These are phyloP conservation scores for Aspergillus sp. DNA, from an alignment of 2,329 filamentous ascomycete species.

Conservation along the genomic window DNA sequence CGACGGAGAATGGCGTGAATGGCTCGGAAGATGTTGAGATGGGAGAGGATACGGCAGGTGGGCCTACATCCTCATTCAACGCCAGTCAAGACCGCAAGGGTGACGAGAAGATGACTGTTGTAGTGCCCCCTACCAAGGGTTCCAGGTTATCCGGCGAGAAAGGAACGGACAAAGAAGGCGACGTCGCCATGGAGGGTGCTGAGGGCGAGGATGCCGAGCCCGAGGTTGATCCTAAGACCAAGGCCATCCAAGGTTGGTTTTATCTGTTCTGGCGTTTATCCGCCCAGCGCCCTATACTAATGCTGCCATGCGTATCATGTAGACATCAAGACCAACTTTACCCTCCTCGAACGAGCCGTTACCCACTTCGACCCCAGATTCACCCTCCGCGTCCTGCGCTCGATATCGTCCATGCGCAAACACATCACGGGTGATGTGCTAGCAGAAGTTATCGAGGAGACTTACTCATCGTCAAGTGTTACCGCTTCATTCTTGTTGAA, in stretches of 20 bases:
- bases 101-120: slow-evolving; percentile 77
- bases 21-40: slow-evolving; percentile 70
- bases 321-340: slow-evolving; percentile 97
- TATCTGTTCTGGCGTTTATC: background rate
- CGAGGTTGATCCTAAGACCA: slow-evolving; percentile 49
- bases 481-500: slow-evolving; percentile 70
- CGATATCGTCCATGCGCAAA: slow-evolving; percentile 94
- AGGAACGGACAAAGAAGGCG: slow-evolving; percentile 64
- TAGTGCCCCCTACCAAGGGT: slow-evolving; percentile 72
- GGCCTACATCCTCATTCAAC: slow-evolving; percentile 56
- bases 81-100: slow-evolving; percentile 67
- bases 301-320: slow-evolving; percentile 13
- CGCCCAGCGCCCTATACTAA: slow-evolving; percentile 9
- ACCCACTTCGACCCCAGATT: slow-evolving; percentile 92
- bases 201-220: slow-evolving; percentile 47
- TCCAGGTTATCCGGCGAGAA: slow-evolving; percentile 59
- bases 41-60: slow-evolving; percentile 63
- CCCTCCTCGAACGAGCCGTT: slow-evolving; percentile 87
- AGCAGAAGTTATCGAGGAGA: slow-evolving; percentile 76
- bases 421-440: slow-evolving; percentile 80
- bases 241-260: slow-evolving; percentile 50
- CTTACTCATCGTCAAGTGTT: slow-evolving; percentile 68
- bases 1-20: slow-evolving; percentile 67
- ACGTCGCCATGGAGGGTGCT: slow-evolving; percentile 69
- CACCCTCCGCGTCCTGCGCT: slow-evolving; percentile 87